Conservation (phyloP, 257 asterid species). For the Mitragyna speciosa region DNA sequence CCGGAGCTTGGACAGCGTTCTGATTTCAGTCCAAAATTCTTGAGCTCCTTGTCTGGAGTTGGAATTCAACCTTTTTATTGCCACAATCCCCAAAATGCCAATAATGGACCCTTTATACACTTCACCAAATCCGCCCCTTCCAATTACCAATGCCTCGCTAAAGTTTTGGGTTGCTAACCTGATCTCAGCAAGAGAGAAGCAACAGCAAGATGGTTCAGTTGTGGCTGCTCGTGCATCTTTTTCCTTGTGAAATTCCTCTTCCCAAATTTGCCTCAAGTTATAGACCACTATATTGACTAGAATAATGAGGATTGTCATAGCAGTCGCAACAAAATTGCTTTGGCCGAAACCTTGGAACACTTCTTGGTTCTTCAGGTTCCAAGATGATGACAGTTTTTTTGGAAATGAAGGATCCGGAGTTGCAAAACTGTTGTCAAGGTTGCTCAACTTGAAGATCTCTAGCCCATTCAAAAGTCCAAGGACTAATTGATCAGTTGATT, state of each 20-base stretch:
- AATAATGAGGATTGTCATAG: not conserved
- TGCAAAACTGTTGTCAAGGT: slow-evolving; percentile 14
- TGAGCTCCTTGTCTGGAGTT: slow-evolving; percentile 23
- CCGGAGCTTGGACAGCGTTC: slow-evolving; percentile 11
- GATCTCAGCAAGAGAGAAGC: slow-evolving; percentile 8
- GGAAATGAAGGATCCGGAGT: not conserved
- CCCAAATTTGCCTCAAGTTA: not conserved
- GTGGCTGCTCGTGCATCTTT: not conserved
- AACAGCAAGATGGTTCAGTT: not conserved
- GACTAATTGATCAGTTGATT: not conserved
- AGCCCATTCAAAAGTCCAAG: slow-evolving; percentile 15
- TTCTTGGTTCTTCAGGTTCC: not conserved
- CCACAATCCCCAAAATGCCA: slow-evolving; percentile 3
- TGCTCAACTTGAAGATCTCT: slow-evolving; percentile 28
- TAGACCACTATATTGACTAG: not conserved
- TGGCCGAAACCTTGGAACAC: not conserved
- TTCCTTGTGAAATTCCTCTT: not conserved
- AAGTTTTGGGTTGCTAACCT: slow-evolving; percentile 11
- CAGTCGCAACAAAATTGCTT: not conserved
- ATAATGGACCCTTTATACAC: slow-evolving; percentile 15
- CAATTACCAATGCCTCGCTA: slow-evolving; percentile 10
- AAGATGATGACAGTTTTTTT: not conserved
- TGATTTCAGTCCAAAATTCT: slow-evolving; percentile 9
- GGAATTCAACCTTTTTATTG: slow-evolving; percentile 14
- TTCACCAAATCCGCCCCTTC: slow-evolving; percentile 18